A percentile compares a stretch with the other conserved stretches of the same genome.
Evolutionary conservation across 108 stramenopile species (phyloP).

Genomic region (Fragilaria radians): DNA sequence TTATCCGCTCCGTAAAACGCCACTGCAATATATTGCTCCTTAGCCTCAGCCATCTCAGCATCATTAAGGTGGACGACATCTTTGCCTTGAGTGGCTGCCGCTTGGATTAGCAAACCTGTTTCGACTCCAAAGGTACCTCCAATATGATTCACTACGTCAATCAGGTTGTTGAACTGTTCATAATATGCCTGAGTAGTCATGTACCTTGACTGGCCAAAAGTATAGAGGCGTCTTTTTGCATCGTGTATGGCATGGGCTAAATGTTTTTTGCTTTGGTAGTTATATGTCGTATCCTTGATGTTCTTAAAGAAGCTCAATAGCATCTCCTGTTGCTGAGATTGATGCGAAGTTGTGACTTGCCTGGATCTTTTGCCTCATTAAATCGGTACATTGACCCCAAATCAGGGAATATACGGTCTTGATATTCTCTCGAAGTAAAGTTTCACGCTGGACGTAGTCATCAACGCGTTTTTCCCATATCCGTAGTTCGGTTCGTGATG

Average conservation of each 20-base stretch:
- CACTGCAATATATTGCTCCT: conserved; percentile 1
- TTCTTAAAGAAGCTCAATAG: conserved; percentile 12
- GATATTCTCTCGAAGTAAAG: not conserved
- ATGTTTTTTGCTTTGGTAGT: conserved; percentile 1
- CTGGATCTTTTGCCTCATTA: conserved; percentile 4
- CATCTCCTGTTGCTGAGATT: not conserved
- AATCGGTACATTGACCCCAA: conserved; percentile 20
- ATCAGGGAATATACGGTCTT: conserved; percentile 2
- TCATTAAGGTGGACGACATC: not conserved
- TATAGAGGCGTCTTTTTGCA: conserved; percentile 1
- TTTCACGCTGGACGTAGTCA: not conserved
- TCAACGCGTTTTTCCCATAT: not conserved
- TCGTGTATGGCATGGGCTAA: not conserved
- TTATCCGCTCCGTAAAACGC: not conserved
- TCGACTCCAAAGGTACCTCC: not conserved
- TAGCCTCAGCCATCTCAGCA: not conserved
- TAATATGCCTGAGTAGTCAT: not conserved
- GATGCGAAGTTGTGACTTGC: not conserved
- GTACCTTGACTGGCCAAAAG: not conserved
- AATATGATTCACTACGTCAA: not conserved
- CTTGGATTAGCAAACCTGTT: not conserved
- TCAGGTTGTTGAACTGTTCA: conserved; percentile 6
- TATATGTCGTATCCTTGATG: conserved; percentile 8
- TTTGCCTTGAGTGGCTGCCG: not conserved
- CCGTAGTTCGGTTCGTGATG: not conserved